These are phyloP conservation scores for Cytospora piceicola DNA, from an alignment of 2,329 filamentous ascomycete species.

Conservation along the genomic window DNA sequence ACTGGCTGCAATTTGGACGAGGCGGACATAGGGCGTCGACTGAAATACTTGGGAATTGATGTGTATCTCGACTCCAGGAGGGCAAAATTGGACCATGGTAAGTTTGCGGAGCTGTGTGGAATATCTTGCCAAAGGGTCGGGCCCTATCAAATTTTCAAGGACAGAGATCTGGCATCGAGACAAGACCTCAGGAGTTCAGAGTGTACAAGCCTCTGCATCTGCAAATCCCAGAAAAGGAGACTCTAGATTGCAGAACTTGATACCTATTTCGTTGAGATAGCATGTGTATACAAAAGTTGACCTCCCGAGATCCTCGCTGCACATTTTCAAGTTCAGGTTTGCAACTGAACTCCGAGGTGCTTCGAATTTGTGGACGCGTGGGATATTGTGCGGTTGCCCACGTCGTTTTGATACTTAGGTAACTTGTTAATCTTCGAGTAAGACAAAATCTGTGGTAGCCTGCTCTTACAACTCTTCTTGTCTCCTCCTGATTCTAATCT, in stretches of 20 bases:
- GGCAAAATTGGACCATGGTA: conserved; percentile 8
- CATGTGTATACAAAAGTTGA: background rate
- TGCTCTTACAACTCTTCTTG: conserved; percentile 16
- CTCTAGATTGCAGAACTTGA: background rate
- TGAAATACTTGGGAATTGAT: background rate
- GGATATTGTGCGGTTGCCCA: background rate
- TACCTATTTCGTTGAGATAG: background rate
- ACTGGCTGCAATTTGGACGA: conserved; percentile 12
- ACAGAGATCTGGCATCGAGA: conserved; percentile 5
- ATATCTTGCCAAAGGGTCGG: background rate
- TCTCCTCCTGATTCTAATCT: conserved; percentile 36
- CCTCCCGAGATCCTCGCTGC: background rate
- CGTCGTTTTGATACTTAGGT: conserved; percentile 5
- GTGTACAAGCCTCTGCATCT: conserved; percentile 2
- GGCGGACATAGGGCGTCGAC: background rate
- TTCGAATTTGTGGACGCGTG: background rate
- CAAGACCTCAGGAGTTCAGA: background rate
- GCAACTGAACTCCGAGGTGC: background rate
- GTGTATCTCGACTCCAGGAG: conserved; percentile 15
- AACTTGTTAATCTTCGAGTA: background rate
- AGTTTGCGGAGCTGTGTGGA: conserved; percentile 1
- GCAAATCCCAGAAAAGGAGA: conserved; percentile 2
- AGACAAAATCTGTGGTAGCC: background rate
- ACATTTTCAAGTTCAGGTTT: background rate
- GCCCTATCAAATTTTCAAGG: conserved; percentile 8